A percentile compares a stretch with the other conserved stretches of the same genome.
Conservation (phyloP, 768 basidiomycete genomes). For the Gloeopeniophorella convolvens region DNA sequence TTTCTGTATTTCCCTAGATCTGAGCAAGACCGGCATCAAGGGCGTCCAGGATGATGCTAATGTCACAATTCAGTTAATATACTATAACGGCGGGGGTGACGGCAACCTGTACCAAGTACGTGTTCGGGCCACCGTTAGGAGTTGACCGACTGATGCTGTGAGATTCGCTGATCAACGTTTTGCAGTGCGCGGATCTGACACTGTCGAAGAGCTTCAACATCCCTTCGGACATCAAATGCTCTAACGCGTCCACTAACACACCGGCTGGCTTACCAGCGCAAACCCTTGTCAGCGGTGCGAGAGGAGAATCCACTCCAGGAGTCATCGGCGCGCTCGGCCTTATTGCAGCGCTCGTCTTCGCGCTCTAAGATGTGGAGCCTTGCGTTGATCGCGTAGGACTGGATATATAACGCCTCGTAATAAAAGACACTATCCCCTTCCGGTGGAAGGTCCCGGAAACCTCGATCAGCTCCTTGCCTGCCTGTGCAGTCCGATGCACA, state of each 20-base stretch:
- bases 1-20: constrained; percentile 63
- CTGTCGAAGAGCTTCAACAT: constrained; percentile 48
- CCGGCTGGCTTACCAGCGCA: too few species aligned
- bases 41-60: constrained; percentile 57
- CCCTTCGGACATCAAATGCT: constrained; percentile 37
- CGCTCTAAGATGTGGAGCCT: background rate
- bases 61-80: constrained; percentile 67
- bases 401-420: too few species aligned
- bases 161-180: too few species aligned
- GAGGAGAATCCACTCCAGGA: background rate
- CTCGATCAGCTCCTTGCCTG: too few species aligned
- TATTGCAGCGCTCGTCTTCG: background rate
- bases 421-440: too few species aligned
- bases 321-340: background rate
- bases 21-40: constrained; percentile 42
- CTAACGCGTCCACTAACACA: constrained; percentile 26
- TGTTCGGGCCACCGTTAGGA: background rate
- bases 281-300: background rate
- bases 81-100: constrained; percentile 68
- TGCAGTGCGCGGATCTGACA: constrained; percentile 74
- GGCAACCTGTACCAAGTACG: constrained; percentile 62
- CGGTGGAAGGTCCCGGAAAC: too few species aligned
- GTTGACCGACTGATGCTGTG: too few species aligned
- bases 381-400: too few species aligned
- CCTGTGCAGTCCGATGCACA: too few species aligned